Base-by-base conservation (phyloP, 177 flowering plant species). In the Vitis hybrid region DNA sequence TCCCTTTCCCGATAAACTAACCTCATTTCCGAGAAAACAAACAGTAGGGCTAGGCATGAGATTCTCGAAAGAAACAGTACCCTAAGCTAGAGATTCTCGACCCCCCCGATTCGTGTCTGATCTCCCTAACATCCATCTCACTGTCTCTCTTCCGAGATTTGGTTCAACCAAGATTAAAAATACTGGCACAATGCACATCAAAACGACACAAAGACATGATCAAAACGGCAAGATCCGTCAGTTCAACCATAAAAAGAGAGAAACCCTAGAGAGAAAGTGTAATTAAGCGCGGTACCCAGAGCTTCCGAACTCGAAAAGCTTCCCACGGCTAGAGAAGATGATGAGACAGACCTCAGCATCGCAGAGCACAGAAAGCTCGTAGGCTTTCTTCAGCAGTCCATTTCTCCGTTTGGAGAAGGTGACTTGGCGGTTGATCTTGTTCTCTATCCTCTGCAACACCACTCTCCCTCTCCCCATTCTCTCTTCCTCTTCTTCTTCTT, bases 391-490 rank as follows among this genome's bases (percentile, higher is more conserved):
- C 3, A 84, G 65, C 66, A 84, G 69, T 49, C 87, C 87, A 67
- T 80, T 80, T 66, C 85, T 84, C 61, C 87, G 65, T 63, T 82
- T 81, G 2, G 85, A 79, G 74, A 81, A 81, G 14, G 82, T 81
- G 0, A 74, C 87, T 62, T 83, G 86, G 3, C 86, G 72, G 19
- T 74, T 83, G 65, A 75, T 77, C 77, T 79, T 81, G 80, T 81
- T 83, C 77, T 81, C 81, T 31, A 83, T 83, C 69, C 81, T 83
- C 81, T 83, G 74, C 60, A 83, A n/a, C 22, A 75, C 83, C 10
- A 83, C 81, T 71, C 74, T 76, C 52, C 87, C 87, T 72, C 87
- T 83, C 49, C 83, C 87, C 87, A 83, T 83, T 16, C 65, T 50
- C 9, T 51, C 15, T 53, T 48, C 12, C n/a, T 15, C 64, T 62